Conservation (phyloP, 352 stramenopile species). For the Phytophthora niederhauseri region DNA sequence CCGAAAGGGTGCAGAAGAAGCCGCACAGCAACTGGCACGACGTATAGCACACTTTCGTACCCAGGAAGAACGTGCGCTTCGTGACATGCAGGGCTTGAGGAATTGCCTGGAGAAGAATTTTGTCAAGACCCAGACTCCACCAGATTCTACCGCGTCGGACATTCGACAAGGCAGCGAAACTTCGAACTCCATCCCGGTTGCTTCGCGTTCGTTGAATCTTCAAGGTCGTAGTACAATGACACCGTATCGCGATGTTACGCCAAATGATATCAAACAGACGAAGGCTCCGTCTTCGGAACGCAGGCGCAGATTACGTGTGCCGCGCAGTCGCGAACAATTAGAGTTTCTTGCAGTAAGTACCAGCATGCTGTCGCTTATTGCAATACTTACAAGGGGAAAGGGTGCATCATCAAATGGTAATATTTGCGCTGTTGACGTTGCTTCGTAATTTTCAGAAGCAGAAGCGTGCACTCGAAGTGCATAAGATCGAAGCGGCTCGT, state of each 20-base stretch:
- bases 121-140: slow-evolving; percentile 3
- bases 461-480: slow-evolving; percentile 48
- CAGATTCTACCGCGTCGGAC: not conserved
- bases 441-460: slow-evolving; percentile 44
- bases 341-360: slow-evolving; percentile 51
- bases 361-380: not conserved
- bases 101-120: slow-evolving; percentile 38
- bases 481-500: slow-evolving; percentile 49
- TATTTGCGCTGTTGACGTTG: not conserved
- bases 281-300: not conserved
- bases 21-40: slow-evolving; percentile 49
- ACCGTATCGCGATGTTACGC: not conserved
- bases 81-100: slow-evolving; percentile 58
- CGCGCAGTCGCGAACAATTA: slow-evolving; percentile 53
- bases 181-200: not conserved
- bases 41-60: slow-evolving; percentile 58
- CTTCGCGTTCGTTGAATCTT: slow-evolving; percentile 7
- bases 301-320: slow-evolving; percentile 25
- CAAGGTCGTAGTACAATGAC: not conserved
- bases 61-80: slow-evolving; percentile 61
- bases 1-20: slow-evolving; percentile 61
- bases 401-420: slow-evolving; percentile 8
- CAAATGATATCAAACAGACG: slow-evolving; percentile 5
- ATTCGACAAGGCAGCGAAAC: not conserved
- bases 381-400: no score